Evolutionary conservation across 176 grass and related monocot genomes (phyloP).

Genomic region (Zoysia pacifica): DNA sequence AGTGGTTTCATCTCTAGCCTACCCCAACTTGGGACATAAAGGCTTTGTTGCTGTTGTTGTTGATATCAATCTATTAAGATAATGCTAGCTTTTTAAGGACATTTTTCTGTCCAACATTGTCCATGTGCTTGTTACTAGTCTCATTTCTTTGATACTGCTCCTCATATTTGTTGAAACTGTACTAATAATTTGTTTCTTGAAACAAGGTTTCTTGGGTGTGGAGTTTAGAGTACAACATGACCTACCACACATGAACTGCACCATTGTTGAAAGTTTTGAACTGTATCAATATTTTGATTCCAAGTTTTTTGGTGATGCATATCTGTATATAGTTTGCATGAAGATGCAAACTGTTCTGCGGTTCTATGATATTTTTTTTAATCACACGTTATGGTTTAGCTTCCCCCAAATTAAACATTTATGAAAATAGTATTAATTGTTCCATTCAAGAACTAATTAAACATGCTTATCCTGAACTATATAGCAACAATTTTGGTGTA

Average conservation of each 20-base stretch:
- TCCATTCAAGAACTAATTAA: background rate
- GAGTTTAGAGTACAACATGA: background rate
- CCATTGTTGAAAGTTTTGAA: background rate
- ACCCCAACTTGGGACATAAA: no score
- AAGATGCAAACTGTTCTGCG: background rate
- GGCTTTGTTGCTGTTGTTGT: no score
- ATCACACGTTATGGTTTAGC: background rate
- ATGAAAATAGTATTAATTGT: background rate
- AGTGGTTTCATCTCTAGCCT: no score
- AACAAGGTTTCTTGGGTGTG: background rate
- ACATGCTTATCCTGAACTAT: background rate
- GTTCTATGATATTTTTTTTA: conserved; percentile 25
- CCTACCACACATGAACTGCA: background rate
- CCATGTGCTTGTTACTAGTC: background rate
- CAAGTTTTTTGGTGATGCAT: background rate
- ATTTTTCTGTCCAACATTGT: background rate
- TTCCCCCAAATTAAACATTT: background rate
- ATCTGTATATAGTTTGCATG: background rate
- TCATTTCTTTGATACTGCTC: background rate
- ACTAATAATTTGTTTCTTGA: background rate
- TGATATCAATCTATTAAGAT: background rate
- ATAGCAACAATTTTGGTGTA: background rate
- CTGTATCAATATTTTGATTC: background rate
- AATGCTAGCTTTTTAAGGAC: background rate
- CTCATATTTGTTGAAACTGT: conserved; percentile 6